Evolutionary conservation across 2,329 filamentous ascomycete species (phyloP).

Genomic region (Colletotrichum chrysophilum): DNA sequence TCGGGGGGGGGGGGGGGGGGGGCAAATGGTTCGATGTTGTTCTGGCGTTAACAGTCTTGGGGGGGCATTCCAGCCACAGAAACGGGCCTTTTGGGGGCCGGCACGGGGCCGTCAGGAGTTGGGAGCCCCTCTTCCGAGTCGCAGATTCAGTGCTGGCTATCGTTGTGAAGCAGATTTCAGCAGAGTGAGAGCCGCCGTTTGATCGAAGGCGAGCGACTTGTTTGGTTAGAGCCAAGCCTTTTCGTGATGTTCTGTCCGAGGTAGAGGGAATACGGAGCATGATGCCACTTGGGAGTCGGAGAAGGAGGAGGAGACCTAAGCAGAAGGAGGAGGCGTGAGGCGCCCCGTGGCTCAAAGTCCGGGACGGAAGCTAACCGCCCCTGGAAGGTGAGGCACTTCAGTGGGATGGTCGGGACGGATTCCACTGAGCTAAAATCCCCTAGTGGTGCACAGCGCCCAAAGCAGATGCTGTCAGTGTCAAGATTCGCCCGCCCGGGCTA

Average conservation of each 20-base stretch:
- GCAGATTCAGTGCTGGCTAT: constrained; percentile 2
- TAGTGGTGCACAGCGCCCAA: constrained; percentile 9
- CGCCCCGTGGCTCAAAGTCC: neutral
- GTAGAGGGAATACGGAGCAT: neutral
- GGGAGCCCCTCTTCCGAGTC: constrained; percentile 14
- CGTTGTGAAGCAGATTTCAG: neutral
- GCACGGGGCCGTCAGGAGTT: constrained; percentile 8
- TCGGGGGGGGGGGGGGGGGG: neutral
- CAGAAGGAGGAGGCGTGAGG: neutral
- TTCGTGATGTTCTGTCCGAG: neutral
- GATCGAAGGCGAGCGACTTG: neutral
- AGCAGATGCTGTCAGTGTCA: constrained; percentile 14
- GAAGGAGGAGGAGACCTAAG: neutral
- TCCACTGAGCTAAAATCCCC: constrained; percentile 7
- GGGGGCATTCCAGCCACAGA: constrained; percentile 1
- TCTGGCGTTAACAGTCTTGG: neutral
- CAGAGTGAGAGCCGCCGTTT: neutral
- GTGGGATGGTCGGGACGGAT: constrained; percentile 11
- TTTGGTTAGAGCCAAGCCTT: neutral
- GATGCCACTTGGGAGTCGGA: neutral
- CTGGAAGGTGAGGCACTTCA: neutral
- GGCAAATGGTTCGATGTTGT: constrained; percentile 11
- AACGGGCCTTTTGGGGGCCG: neutral
- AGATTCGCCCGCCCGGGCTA: neutral
- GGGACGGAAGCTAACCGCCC: neutral